A percentile compares a stretch with the other conserved stretches of the same genome.
Evolutionary conservation across 2,329 filamentous ascomycete species (phyloP).

Genomic region (Penicillium sp.): DNA sequence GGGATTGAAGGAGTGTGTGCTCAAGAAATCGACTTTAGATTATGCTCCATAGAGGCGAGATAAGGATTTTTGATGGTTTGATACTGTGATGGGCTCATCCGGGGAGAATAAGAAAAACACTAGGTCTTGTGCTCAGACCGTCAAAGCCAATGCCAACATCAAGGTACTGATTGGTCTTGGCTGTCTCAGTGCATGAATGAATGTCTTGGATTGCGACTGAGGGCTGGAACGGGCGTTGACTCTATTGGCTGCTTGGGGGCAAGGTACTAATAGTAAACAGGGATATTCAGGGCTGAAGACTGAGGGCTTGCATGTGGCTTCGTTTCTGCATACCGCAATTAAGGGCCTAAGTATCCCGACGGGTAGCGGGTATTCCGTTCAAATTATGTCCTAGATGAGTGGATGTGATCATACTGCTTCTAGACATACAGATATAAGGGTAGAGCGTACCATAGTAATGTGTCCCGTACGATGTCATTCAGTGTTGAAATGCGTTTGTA

Average conservation of each 20-base stretch:
- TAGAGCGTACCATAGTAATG: conserved; percentile 1
- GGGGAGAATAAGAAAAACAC: neutral
- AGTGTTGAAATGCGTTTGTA: no score
- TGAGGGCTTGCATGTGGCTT: neutral
- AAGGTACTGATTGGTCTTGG: neutral
- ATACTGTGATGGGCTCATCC: neutral
- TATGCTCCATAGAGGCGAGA: neutral
- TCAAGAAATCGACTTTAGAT: no score
- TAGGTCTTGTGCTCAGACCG: neutral
- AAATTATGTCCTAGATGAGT: neutral
- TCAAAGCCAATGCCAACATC: neutral
- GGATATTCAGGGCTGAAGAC: neutral
- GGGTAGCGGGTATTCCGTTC: neutral
- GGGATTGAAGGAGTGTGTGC: neutral
- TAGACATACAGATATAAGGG: neutral
- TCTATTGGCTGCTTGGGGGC: neutral
- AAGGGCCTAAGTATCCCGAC: neutral
- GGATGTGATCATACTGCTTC: neutral
- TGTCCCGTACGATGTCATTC: neutral
- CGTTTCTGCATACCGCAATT: neutral
- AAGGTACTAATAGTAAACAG: neutral
- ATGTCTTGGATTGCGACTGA: neutral
- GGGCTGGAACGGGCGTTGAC: neutral
- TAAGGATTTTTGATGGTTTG: neutral
- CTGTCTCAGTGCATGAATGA: neutral